A percentile compares a stretch with the other conserved stretches of the same genome.
These are phyloP conservation scores for Fusarium keratoplasticum DNA, from an alignment of 2,329 filamentous ascomycete genomes.

Conservation along the genomic window DNA sequence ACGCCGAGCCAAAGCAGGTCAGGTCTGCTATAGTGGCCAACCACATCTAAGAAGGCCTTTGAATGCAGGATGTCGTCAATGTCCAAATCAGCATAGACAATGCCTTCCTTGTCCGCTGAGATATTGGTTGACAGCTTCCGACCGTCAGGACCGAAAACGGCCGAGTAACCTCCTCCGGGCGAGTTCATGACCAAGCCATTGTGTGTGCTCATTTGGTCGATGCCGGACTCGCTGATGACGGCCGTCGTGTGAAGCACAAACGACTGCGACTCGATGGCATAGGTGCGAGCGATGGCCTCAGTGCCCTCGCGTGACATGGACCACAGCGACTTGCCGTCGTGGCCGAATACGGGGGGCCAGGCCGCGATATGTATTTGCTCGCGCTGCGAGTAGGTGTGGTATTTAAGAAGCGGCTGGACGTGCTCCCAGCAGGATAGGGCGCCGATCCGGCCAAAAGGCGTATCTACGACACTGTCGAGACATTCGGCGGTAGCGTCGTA, in stretches of 20 bases:
- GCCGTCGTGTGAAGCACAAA: conserved; percentile 57
- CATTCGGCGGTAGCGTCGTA: conserved; percentile 50
- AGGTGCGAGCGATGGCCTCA: conserved; percentile 58
- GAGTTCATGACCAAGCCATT: conserved; percentile 42
- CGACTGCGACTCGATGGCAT: conserved; percentile 65
- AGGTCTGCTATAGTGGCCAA: conserved; percentile 47
- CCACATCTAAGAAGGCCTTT: conserved; percentile 51
- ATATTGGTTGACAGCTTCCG: conserved; percentile 4
- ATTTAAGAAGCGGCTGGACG: conserved; percentile 11
- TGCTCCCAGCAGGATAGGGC: conserved; percentile 57
- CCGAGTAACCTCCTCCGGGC: conserved; percentile 22
- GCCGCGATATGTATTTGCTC: conserved; percentile 20
- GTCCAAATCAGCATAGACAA: conserved; percentile 62
- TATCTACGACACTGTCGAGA: neutral
- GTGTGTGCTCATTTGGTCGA: conserved; percentile 53
- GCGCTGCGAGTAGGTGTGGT: conserved; percentile 4
- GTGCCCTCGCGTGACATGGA: conserved; percentile 40
- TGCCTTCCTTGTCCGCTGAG: conserved; percentile 50
- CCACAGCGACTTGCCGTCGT: conserved; percentile 34
- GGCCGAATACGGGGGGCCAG: conserved; percentile 10
- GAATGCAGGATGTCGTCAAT: conserved; percentile 53
- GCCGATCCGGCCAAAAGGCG: conserved; percentile 45
- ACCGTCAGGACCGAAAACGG: conserved; percentile 21
- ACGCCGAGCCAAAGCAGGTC: conserved; percentile 52
- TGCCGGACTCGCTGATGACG: conserved; percentile 52